Evolutionary conservation across 805 yeast species (phyloP), one percentile per base, ranked within the genome.

Genomic region (Lipomyces japonicus): DNA sequence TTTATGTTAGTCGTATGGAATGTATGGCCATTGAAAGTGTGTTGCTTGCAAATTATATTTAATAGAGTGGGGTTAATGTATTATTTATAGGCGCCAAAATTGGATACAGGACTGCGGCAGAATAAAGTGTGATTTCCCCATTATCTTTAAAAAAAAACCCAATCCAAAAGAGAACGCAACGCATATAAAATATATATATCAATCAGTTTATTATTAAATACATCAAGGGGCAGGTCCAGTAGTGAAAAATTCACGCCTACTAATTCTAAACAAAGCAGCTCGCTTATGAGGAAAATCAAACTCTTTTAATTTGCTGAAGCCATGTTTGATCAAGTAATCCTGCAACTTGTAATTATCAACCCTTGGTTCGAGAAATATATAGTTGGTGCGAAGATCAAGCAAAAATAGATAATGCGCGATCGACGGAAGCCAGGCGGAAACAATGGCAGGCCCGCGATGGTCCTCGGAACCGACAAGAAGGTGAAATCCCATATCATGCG

Each of bases 211-310:
- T 28, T 21, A 31, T 14, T 16, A 28, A 10, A 32, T 30, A 3
- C 18, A 7, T 44, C 36, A 43, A 28, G 31, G 9, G 14, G 51
- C 39, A 3, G 48, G 54, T 23, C 54, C 47, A 22, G 22, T 32
- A 3, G 10, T 31, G 39, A 57, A 55, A 42, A 59, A 61, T 22
- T 41, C 44, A 14, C 49, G 39, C 2, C 64, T 44, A 10, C 49
- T 44, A 22, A 61, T 53, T 16, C 56, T 31, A 61, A 61, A 55
- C 48, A 62, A 45, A 14, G 64, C 64, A 6, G 64, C 61, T 23
- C 60, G 53, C 39, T 61, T 61, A 35, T 61, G 64, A 3, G 64
- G 64, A 36, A 61, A 61, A 34, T 61, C 51, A 30, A 61, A 61
- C 31, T 59, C 64, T 30, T 44, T 39, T 9, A 47, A 32, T 40